Percentiles rank a stretch among this genome's conserved stretches.
Conservation (phyloP, 352 stramenopile species). For the Globisporangium emineosum region DNA sequence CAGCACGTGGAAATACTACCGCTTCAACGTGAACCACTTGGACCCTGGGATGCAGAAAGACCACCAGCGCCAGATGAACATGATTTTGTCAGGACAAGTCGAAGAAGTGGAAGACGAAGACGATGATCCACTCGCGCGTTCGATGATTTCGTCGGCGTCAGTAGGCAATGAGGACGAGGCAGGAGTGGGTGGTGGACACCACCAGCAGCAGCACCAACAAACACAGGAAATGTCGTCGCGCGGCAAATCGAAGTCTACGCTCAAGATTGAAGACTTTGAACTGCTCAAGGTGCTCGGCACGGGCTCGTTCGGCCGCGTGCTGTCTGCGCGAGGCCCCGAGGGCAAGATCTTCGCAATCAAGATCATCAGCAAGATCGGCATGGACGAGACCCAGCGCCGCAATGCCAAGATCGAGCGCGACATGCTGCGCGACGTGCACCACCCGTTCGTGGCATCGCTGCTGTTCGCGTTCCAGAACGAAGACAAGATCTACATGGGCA, state of each 20-base stretch:
- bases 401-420: slow-evolving; percentile 92
- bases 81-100: slow-evolving; percentile 70
- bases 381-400: slow-evolving; percentile 76
- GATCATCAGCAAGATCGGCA: slow-evolving; percentile 88
- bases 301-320: slow-evolving; percentile 79
- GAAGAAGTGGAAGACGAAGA: slow-evolving; percentile 76
- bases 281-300: slow-evolving; percentile 82
- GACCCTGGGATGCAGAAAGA: slow-evolving; percentile 50
- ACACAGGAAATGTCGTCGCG: slow-evolving; percentile 20
- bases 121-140: slow-evolving; percentile 54
- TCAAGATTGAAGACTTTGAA: slow-evolving; percentile 88
- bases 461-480: slow-evolving; percentile 97
- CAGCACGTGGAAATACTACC: slow-evolving; percentile 87
- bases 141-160: slow-evolving; percentile 53
- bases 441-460: slow-evolving; percentile 97
- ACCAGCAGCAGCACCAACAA: slow-evolving; percentile 23
- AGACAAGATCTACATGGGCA: slow-evolving; percentile 98
- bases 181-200: background rate
- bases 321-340: slow-evolving; percentile 67
- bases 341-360: slow-evolving; percentile 85
- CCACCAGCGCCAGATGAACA: slow-evolving; percentile 44
- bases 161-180: slow-evolving; percentile 64
- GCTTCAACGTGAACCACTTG: slow-evolving; percentile 79
- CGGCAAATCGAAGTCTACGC: slow-evolving; percentile 73
- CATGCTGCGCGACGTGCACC: slow-evolving; percentile 92